phyloP scores from a whole-genome alignment of 2,329 filamentous ascomycete genomes.

The Neofusicoccum sp. region DNA sequence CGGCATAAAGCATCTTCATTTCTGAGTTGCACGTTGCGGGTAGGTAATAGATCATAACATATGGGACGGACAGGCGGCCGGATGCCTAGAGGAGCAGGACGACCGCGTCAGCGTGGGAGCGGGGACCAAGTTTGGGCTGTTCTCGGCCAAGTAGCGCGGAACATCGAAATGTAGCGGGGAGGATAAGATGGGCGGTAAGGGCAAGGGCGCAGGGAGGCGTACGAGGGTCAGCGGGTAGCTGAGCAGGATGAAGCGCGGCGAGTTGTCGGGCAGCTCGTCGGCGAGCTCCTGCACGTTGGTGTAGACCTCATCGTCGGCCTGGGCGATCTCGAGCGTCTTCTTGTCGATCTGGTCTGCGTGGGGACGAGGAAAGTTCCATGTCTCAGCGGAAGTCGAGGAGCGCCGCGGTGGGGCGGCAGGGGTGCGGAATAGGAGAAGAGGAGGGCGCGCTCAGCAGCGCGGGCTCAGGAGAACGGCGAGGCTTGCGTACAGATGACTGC shows the following conservation, averaged over 20 bases:
- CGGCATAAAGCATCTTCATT: slow-evolving; percentile 89
- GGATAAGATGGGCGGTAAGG: background rate
- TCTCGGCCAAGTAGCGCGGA: background rate
- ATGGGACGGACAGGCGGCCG: slow-evolving; percentile 83
- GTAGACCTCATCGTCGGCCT: slow-evolving; percentile 79
- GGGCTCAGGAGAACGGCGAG: slow-evolving; percentile 9
- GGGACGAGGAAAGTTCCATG: slow-evolving; percentile 18
- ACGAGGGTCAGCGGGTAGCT: slow-evolving; percentile 90
- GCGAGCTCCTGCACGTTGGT: slow-evolving; percentile 74
- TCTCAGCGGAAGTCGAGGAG: slow-evolving; percentile 27
- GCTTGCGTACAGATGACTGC: slow-evolving; percentile 81
- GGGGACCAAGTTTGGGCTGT: background rate
- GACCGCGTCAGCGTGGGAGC: background rate
- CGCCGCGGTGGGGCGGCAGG: slow-evolving; percentile 15
- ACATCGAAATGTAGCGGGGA: background rate
- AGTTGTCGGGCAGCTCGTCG: slow-evolving; percentile 89
- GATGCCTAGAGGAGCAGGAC: slow-evolving; percentile 57
- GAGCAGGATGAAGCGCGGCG: slow-evolving; percentile 83
- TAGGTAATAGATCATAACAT: slow-evolving; percentile 92
- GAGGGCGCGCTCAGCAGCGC: slow-evolving; percentile 1
- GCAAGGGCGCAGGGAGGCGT: slow-evolving; percentile 30
- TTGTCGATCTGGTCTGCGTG: slow-evolving; percentile 81
- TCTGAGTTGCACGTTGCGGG: slow-evolving; percentile 87
- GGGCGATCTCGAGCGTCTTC: slow-evolving; percentile 82
- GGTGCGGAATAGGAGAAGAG: slow-evolving; percentile 18